Base-by-base conservation (phyloP, 805 yeast genomes). In the Saccharomycopsis babjevae region DNA sequence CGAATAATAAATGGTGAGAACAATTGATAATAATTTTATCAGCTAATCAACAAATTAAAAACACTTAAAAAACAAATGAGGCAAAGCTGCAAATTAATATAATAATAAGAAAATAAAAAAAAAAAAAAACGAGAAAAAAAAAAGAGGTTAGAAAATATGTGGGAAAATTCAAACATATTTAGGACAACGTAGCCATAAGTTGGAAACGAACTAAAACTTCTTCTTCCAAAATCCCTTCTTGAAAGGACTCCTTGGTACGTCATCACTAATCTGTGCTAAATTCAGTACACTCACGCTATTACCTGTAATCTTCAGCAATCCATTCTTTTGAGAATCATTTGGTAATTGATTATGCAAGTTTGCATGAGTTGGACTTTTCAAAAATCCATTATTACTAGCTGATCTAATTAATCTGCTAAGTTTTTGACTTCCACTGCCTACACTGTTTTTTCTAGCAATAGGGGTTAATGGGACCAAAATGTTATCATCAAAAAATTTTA, bases 301-400 rank as follows among this genome's bases (percentile, higher is more conserved):
- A n/a, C 56, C 18, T 30, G 18, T 34, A 30, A 52, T n/a, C 8
- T 34, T 34, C 16, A 6, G 25, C 16, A 22, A 2, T 10, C 39
- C 22, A 30, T n/a, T 52, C 15, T 34, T 20, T 32, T 7, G 18
- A 30, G 39, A 8, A 10, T 40, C 39, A 20, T 15, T 10, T 25
- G 22, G 34, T 8, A 40, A 40, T 15, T 56, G 50, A 16, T 40
- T 58, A 18, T 28, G 25, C 34, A 56, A 57, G 20, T 38, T 52
- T 1, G 58, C 20, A 5, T 55, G 40, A n/a, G 43, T 28, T 11
- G 52, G 8, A 32, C 38, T 42, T 16, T 54, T 30, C 59, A 56
- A 22, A 32, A 62, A 58, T 5, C 71, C 67, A 39, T 64, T 68
- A n/a, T 68, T 57, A 54, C 73, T 70, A 6, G 73, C 69, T 0